Base-by-base conservation (phyloP, 2,329 filamentous ascomycete genomes). In the Clonostachys sp. region DNA sequence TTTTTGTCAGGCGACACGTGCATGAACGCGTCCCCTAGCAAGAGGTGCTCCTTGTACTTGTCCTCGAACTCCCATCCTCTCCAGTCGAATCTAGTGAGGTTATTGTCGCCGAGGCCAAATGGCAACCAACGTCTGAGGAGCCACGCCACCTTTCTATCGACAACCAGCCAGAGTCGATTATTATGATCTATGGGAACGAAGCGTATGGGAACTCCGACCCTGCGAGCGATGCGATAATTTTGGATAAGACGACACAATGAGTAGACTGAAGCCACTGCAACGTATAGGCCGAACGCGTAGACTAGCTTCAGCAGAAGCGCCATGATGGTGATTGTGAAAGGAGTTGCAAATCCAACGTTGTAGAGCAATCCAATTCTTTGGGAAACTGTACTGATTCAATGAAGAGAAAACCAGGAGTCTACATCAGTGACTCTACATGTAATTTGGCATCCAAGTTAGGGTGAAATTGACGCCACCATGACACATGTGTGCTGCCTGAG, bases 81-180 rank as follows among this genome's bases (percentile, higher is more conserved):
- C 34, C 47, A 65, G 45, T 65, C 64, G 52, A 58, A 65, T 4
- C 60, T 46, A 3, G 58, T 61, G 44, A 66, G 61, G 48, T 48
- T 63, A 48, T 55, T 61, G 12, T 61, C 51, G 4, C 59, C 57
- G 2, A 57, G 39, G 24, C 24, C 24, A 6, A 55, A 58, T 2
- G 58, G 55, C 3, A 56, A 41, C 6, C 55, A 57, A 5, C 46
- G 50, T 9, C 52, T 44, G n/a, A 64, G 12, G 8, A 57, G 8
- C 4, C 47, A 34, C 0, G 60, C 35, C 2, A 63, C 51, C 14
- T 52, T 50, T 14, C 56, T 48, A 42, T 63, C 60, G 1, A 61
- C 16, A 0, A 65, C 45, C 3, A 50, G 34, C 63, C 64, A 67
- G 14, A 65, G 50, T 2, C 59, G 57, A 18, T 66, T 66, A 17